phyloP scores from a whole-genome alignment of 768 basidiomycete genomes.

The Calocera viscosa region DNA sequence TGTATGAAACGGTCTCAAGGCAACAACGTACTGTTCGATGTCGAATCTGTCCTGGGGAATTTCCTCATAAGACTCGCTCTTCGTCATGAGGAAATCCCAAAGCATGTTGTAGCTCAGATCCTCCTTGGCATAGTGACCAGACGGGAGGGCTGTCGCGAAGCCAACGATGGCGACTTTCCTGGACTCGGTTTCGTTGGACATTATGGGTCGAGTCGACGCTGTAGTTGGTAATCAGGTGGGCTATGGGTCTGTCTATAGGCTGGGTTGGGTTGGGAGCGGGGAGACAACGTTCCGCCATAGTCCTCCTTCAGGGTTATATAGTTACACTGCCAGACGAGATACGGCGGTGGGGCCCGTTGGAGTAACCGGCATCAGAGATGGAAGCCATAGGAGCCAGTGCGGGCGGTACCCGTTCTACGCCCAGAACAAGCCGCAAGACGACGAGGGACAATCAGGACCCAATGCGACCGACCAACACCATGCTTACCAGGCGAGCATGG shows the following conservation, averaged over 20 bases:
- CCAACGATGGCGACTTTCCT: conserved; percentile 18
- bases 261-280: not conserved
- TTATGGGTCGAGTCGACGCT: not conserved
- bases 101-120: conserved; percentile 30
- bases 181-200: not conserved
- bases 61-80: conserved; percentile 26
- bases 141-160: conserved; percentile 32
- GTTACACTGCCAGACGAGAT: not conserved
- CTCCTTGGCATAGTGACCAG: conserved; percentile 21
- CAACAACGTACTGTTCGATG: conserved; percentile 24
- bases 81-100: conserved; percentile 29
- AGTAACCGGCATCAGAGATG: not conserved
- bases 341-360: not conserved
- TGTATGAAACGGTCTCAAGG: not conserved
- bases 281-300: not conserved
- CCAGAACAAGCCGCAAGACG: not conserved
- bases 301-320: not conserved
- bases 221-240: not conserved
- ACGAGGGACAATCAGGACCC: not conserved
- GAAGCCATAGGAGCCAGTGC: not conserved
- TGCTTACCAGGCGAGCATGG: not conserved
- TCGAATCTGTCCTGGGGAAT: conserved; percentile 29
- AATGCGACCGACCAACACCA: not conserved
- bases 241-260: not conserved
- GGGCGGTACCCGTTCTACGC: not conserved